Evolutionary conservation across 2,329 filamentous ascomycete genomes (phyloP), one percentile per base, ranked within the genome.

Genomic region (Fusarium globosum): DNA sequence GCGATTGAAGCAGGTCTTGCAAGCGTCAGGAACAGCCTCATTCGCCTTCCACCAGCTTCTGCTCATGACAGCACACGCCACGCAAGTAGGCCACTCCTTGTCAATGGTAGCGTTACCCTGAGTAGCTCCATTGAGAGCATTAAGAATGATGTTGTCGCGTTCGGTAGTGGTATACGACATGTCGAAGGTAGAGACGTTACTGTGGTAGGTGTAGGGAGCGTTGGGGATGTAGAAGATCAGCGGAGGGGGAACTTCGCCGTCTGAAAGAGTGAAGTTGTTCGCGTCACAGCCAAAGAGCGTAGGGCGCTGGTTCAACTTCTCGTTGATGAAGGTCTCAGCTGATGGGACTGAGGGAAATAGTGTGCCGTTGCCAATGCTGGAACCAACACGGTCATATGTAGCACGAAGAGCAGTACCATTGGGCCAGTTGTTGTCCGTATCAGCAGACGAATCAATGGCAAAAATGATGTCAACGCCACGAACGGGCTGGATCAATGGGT

Each of bases 11-110:
- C 96, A 99, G 46, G 86, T 78, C 45, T 83, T 86, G 85, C 96
- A 99, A 9, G 89, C 89, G 1, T 88, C 86, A 0, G 96, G 96
- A 2, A 95, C 87, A 0, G 83, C 68, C 1, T 92, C 92, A 21
- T 87, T 86, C 0, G 93, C 95, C 55, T 94, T 88, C 71, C 90
- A 86, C 74, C 96, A 89, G 74, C 92, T 94, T 72, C 96, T 89
- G 65, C 88, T 89, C 33, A 98, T 87, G 26, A 97, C 91, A 9
- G 96, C 96, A 82, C 96, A 99, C n/a, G 91, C 94, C 6, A 97
- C 92, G 77, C 96, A 99, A 2, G 90, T 87, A 1, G 92, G 87
- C 96, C 96, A 99, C 69, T 92, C 82, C 6, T 83, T 76, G 79
- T 97, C 92, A 7, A 92, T 79, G 1, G 94, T 95, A 51, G 88